Evolutionary conservation across 2,329 filamentous ascomycete genomes (phyloP).

Genomic region (Penicillium italicum): DNA sequence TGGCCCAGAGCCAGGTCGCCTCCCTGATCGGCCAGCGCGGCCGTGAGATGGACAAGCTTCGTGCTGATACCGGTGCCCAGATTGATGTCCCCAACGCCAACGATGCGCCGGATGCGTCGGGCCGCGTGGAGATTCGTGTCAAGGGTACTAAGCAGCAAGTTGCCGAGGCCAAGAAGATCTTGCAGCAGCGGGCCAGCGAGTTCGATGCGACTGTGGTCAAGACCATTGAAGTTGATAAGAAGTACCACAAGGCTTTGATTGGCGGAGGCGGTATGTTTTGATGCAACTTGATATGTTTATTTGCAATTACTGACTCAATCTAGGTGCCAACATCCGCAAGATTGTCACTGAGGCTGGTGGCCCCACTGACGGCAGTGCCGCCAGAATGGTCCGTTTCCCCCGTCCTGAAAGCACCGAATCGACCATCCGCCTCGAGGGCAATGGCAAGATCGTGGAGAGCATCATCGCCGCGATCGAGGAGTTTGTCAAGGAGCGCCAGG

Average conservation of each 20-base stretch:
- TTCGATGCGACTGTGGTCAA: slow-evolving; percentile 87
- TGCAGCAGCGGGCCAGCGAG: slow-evolving; percentile 78
- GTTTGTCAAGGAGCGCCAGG: slow-evolving; percentile 79
- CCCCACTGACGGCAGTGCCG: slow-evolving; percentile 78
- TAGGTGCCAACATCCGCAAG: slow-evolving; percentile 77
- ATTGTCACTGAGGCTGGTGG: slow-evolving; percentile 87
- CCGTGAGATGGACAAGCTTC: slow-evolving; percentile 83
- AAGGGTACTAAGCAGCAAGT: slow-evolving; percentile 92
- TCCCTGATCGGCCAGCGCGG: slow-evolving; percentile 89
- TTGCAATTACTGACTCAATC: slow-evolving; percentile 38
- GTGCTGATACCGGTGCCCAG: slow-evolving; percentile 76
- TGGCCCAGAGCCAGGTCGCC: slow-evolving; percentile 89
- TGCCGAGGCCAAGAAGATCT: slow-evolving; percentile 81
- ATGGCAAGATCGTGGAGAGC: slow-evolving; percentile 78
- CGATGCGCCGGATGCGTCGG: slow-evolving; percentile 62
- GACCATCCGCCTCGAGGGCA: slow-evolving; percentile 83
- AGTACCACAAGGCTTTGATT: slow-evolving; percentile 82
- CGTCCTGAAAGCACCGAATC: slow-evolving; percentile 79
- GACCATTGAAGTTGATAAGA: slow-evolving; percentile 87
- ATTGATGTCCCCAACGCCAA: slow-evolving; percentile 85
- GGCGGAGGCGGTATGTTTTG: slow-evolving; percentile 71
- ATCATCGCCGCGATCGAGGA: slow-evolving; percentile 77
- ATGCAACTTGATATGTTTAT: neutral
- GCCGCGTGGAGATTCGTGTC: slow-evolving; percentile 79
- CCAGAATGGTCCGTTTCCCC: slow-evolving; percentile 91